Base-by-base conservation (phyloP, 2,329 filamentous ascomycete species). In the Aspergillus flavus region DNA sequence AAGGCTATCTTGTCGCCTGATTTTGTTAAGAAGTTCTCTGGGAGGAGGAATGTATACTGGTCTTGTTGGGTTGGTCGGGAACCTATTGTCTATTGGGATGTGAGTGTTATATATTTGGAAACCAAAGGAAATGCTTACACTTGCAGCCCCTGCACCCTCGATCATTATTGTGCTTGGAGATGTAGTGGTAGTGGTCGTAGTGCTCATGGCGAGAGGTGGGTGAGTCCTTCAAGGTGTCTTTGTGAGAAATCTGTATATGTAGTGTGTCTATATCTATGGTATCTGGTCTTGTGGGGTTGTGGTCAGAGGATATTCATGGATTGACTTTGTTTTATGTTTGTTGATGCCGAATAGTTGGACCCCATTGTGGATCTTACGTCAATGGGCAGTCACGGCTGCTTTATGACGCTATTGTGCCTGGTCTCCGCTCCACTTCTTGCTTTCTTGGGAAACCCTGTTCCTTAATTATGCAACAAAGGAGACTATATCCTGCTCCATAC, bases 11-110 rank as follows among this genome's bases (percentile, higher is more conserved):
- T 28, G 16, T 64, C 53, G 19, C 10, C 19, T 5, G 52, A 36
- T 45, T 32, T 14, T 16, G 48, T 9, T 2, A 23, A 23, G 10
- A 59, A 52, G 2, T 50, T 21, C 0, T 59, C 43, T 4, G 63
- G 56, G 7, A 39, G 26, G n/a, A 62, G 52, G 19, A 62, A 30
- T 2, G 55, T 50, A 23, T 57, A 60, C 14, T 46, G 21, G 21
- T 64, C 63, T 58, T 64, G 60, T 39, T 64, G 63, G 4, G 61
- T 52, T 10, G 60, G 60, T 3, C 63, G 60, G 3, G 60, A 57
- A 2, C 63, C 63, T 54, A 54, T 34, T 3, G 28, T 12, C 52
- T 54, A 12, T 46, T 11, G 10, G 28, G 28, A 19, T 53, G 50
- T 53, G 28, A 30, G 14, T 53, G 7, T n/a, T 32, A 34, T 53